Conservation (phyloP, 371 early-diverging fungal species). For the Mortierella sp. region DNA sequence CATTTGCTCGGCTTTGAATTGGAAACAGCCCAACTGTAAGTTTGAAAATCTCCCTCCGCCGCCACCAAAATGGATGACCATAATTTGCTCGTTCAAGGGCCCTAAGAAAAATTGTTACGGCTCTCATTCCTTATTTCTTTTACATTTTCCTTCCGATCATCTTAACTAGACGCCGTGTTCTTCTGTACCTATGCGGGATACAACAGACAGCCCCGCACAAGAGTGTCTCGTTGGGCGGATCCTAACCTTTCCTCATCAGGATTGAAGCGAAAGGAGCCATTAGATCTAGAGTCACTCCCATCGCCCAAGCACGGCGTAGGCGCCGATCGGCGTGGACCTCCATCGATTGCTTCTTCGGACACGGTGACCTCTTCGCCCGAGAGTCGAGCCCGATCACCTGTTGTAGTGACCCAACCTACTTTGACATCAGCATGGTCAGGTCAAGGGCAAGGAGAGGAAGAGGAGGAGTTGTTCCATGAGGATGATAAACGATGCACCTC, state of each 20-base stretch:
- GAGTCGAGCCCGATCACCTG: neutral
- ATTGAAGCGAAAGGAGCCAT: slow-evolving; percentile 39
- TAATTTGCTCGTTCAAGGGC: too few relatives aligned
- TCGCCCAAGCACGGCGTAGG: slow-evolving; percentile 41
- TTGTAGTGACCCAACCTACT: neutral
- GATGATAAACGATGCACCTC: slow-evolving; percentile 63
- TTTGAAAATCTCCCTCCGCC: slow-evolving; percentile 12
- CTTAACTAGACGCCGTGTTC: slow-evolving; percentile 84
- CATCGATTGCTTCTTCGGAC: slow-evolving; percentile 24
- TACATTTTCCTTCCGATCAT: neutral
- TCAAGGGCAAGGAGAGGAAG: neutral
- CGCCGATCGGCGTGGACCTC: slow-evolving; percentile 1
- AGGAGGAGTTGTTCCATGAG: slow-evolving; percentile 4
- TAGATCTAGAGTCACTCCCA: slow-evolving; percentile 30
- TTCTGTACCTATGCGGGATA: slow-evolving; percentile 83
- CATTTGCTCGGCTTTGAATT: slow-evolving; percentile 92
- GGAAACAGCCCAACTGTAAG: slow-evolving; percentile 97
- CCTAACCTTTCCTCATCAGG: neutral
- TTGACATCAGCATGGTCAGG: neutral
- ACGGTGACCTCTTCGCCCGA: slow-evolving; percentile 25
- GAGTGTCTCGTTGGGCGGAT: neutral
- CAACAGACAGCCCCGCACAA: slow-evolving; percentile 48
- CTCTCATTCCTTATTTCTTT: neutral
- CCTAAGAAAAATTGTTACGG: too few relatives aligned
- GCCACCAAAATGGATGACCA: too few relatives aligned